phyloP scores from a whole-genome alignment of 768 basidiomycete species.

The Amanita phalloides region DNA sequence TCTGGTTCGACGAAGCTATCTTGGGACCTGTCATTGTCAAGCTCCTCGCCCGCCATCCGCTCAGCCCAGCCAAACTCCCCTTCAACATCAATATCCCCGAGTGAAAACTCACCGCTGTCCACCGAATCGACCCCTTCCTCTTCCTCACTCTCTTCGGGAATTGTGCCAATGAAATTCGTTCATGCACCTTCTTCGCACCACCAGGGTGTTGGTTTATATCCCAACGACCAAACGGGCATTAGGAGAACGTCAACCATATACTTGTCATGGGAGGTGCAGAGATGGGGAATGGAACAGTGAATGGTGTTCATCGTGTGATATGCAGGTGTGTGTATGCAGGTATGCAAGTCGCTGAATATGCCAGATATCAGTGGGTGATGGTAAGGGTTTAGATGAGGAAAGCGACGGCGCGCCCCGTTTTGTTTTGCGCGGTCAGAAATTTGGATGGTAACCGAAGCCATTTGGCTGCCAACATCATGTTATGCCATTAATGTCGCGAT shows the following conservation, averaged over 20 bases:
- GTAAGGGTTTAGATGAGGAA: too few relatives aligned
- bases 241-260: not conserved
- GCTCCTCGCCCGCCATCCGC: not conserved
- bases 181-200: not conserved
- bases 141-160: not conserved
- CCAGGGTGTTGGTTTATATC: not conserved
- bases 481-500: too few relatives aligned
- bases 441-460: too few relatives aligned
- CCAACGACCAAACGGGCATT: not conserved
- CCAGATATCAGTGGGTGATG: too few relatives aligned
- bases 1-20: not conserved
- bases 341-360: too few relatives aligned
- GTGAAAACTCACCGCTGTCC: not conserved
- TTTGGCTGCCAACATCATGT: too few relatives aligned
- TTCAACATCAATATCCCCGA: not conserved
- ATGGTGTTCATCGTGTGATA: slow-evolving; percentile 1
- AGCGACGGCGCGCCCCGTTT: too few relatives aligned
- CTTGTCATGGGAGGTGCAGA: not conserved
- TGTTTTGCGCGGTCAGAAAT: too few relatives aligned
- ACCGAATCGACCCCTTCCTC: not conserved
- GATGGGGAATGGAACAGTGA: not conserved
- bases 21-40: not conserved
- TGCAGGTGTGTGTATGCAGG: not conserved
- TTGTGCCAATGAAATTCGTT: not conserved
- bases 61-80: not conserved